phyloP scores from a whole-genome alignment of 495 filamentous ascomycete genomes.

The Hypoxylon crocopeplum region DNA sequence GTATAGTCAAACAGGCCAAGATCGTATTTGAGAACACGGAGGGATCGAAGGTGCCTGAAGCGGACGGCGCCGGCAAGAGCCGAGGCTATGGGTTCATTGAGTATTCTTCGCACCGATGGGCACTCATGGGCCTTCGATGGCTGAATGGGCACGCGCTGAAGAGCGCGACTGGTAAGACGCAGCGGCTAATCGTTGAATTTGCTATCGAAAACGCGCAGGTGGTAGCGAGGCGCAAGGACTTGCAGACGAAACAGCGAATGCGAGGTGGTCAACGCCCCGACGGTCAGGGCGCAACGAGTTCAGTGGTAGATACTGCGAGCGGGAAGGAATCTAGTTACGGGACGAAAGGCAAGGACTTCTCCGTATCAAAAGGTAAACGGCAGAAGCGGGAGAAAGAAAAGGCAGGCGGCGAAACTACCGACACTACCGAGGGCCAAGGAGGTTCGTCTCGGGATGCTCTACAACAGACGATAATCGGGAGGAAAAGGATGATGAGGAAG shows the following conservation, averaged over 20 bases:
- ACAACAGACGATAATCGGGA: conserved; percentile 55
- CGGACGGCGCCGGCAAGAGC: conserved; percentile 72
- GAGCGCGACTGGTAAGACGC: conserved; percentile 55
- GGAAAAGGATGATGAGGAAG: conserved; percentile 57
- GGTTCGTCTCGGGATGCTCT: conserved; percentile 44
- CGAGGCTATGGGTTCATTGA: conserved; percentile 98
- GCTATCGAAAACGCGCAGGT: conserved; percentile 98
- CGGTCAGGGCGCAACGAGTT: neutral
- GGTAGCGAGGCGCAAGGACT: conserved; percentile 75
- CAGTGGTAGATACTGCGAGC: neutral
- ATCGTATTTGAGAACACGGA: conserved; percentile 87
- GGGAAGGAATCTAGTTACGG: neutral
- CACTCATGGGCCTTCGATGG: conserved; percentile 93
- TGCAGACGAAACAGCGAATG: conserved; percentile 62
- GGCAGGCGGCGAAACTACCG: conserved; percentile 9
- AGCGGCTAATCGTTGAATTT: conserved; percentile 90
- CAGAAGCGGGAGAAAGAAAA: conserved; percentile 24
- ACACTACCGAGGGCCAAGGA: conserved; percentile 14
- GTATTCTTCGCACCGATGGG: conserved; percentile 91
- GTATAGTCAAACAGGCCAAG: conserved; percentile 94
- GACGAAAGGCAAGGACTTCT: conserved; percentile 37
- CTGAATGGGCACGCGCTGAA: conserved; percentile 82
- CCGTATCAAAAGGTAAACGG: conserved; percentile 38
- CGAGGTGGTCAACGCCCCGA: conserved; percentile 2
- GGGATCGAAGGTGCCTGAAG: conserved; percentile 79